A percentile compares a stretch with the other conserved stretches of the same genome.
Evolutionary conservation across 257 asterid species (phyloP).

Genomic region (Perilla frutescens): DNA sequence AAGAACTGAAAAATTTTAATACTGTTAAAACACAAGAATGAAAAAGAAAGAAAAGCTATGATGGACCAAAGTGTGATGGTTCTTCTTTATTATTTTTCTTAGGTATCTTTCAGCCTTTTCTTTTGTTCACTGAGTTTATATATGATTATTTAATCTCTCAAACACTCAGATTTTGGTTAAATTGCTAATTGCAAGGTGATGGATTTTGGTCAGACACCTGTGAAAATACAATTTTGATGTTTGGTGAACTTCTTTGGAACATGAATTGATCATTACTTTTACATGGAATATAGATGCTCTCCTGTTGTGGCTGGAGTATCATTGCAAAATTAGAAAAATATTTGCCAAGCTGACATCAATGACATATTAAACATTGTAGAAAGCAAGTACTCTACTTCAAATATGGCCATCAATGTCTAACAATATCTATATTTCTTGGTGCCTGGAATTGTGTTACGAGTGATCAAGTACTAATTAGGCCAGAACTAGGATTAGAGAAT

Average conservation of each 20-base stretch:
- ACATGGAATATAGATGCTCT: slow-evolving; percentile 19
- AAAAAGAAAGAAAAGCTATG: slow-evolving; percentile 29
- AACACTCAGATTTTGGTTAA: background rate
- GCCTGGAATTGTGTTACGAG: slow-evolving; percentile 17
- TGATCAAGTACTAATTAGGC: slow-evolving; percentile 14
- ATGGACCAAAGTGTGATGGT: slow-evolving; percentile 34
- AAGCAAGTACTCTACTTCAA: slow-evolving; percentile 27
- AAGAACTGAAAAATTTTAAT: slow-evolving; percentile 26
- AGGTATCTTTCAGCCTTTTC: slow-evolving; percentile 30
- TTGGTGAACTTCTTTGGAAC: slow-evolving; percentile 19
- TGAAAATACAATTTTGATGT: slow-evolving; percentile 9
- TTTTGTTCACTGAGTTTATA: slow-evolving; percentile 19
- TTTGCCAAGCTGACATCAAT: background rate
- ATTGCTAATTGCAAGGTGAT: slow-evolving; percentile 11
- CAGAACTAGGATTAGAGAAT: slow-evolving; percentile 15
- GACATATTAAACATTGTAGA: slow-evolving; percentile 22
- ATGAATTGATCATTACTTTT: slow-evolving; percentile 15
- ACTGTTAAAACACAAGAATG: slow-evolving; percentile 21
- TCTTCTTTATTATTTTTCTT: slow-evolving; percentile 31
- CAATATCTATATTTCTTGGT: slow-evolving; percentile 23
- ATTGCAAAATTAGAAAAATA: slow-evolving; percentile 14
- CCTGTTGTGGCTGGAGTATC: slow-evolving; percentile 22
- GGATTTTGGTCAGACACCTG: slow-evolving; percentile 12
- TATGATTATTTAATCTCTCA: slow-evolving; percentile 22
- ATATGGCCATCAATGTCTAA: slow-evolving; percentile 28